Evolutionary conservation across 176 grass and related monocot genomes (phyloP), one percentile per base, ranked within the genome.

Genomic region (Puccinellia tenuiflora): DNA sequence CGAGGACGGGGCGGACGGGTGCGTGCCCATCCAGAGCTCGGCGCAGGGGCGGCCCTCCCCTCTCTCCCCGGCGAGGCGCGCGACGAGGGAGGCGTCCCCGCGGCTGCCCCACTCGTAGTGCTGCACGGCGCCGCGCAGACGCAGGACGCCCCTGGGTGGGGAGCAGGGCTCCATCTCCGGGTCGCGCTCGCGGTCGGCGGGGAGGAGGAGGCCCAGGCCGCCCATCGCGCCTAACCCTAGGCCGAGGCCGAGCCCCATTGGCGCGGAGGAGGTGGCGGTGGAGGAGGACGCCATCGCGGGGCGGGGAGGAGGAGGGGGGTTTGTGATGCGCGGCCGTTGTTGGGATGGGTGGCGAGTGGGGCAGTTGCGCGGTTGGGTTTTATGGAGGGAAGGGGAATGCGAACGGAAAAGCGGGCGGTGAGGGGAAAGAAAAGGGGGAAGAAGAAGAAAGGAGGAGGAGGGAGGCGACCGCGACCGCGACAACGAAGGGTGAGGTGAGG

Each of bases 21-120:
- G 96, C 18, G 96, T 98, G 25, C 96, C 96, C 85, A 93, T 91
- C 96, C 96, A 98, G 25, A 98, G 89, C 91, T 95, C 95, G 21
- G 96, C 93, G 52, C 88, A 95, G 0, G 96, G 91, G 11, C 82
- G 86, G 5, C 7, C 12, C 43, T 21, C 13, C 34, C 61, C 62
- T 3, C 0, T 28, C 40, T 51, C 72, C 0, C 64, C 77, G 28
- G 86, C 57, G 30, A 97, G 92, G 62, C 86, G 86, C 18, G 95
- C 95, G 25, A 94, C 95, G 55, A 84, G 85, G 29, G 92, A 97
- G 15, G 52, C 85, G 16, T 71, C 84, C 13, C 94, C 89, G 33
- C 81, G 76, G 11, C 53, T 25, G 16, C 94, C 96, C 96, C 96
- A 99, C 35, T 92, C 91, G 91, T 99, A 99, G 87, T 96, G 85